Base-by-base conservation (phyloP, 176 grass and related monocot species). In the Raddia distichophylla region DNA sequence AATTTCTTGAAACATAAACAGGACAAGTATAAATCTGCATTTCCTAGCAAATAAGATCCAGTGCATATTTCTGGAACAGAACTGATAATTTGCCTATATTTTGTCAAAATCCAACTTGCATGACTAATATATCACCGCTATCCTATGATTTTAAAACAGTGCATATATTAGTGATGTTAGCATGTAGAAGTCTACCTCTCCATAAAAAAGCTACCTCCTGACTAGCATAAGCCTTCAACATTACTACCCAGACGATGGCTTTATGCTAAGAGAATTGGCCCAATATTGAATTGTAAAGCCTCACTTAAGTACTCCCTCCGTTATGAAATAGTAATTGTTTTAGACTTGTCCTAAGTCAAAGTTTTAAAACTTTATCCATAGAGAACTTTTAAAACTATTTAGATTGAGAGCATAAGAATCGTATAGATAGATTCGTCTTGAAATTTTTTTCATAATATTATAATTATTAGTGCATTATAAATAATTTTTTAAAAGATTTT, bases 171-270 rank as follows among this genome's bases (percentile, higher is more conserved):
- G 64, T 72, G 58, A 80, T 37, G n/a, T 44, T 72, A 53, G 4
- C 48, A 73, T 57, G 20, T 47, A 57, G 50, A 54, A 57, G 48
- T 5, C 11, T 10, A 64, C 32, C 60, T 43, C 7, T 20, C 4
- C 69, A 61, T 58, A 35, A 58, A 66, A 45, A 72, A 72, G 9
- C 51, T 51, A 73, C 63, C 14, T 87, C 71, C 19, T 46, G 63
- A 66, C 61, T 49, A 49, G 80, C 27, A 58, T 67, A 65, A 66
- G 18, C 8, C n/a, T 86, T 75, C 18, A 51, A 51, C 69, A 68
- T 3, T 22, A 83, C 50, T 59, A 61, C 10, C 14, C 55, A 81
- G 42, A 71, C 16, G 16, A 32, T 71, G 57, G 68, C 17, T 82
- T 53, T 51, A 73, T 34, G 16, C 20, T 73, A 15, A 34, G 12